These are phyloP conservation scores for Boletus pseudopeckii DNA, from an alignment of 768 basidiomycete species.

Conservation along the genomic window DNA sequence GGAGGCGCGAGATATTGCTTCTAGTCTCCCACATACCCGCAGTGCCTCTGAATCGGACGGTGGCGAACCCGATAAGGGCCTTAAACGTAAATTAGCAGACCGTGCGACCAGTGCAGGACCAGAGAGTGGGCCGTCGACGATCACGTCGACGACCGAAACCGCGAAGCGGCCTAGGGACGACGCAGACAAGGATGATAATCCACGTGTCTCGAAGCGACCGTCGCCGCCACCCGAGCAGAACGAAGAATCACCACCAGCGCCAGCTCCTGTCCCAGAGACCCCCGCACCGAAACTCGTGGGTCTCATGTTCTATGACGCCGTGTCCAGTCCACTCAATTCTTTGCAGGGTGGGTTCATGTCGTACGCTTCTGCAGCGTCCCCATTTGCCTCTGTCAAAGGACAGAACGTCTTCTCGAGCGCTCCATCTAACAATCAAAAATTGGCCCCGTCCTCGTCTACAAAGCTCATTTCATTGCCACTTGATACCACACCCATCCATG, in stretches of 20 bases:
- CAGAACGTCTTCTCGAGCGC: slow-evolving; percentile 45
- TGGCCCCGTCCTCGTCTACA: slow-evolving; percentile 25
- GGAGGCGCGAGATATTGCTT: slow-evolving; percentile 27
- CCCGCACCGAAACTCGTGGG: slow-evolving; percentile 48
- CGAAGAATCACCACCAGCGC: slow-evolving; percentile 15
- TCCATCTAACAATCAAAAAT: slow-evolving; percentile 26
- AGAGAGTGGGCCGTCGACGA: slow-evolving; percentile 25
- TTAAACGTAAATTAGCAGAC: slow-evolving; percentile 69
- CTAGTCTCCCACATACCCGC: slow-evolving; percentile 25
- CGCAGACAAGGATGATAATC: slow-evolving; percentile 58
- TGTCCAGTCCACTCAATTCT: slow-evolving; percentile 9
- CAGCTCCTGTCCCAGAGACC: slow-evolving; percentile 14
- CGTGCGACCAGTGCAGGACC: slow-evolving; percentile 64
- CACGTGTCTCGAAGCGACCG: slow-evolving; percentile 54
- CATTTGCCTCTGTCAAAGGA: slow-evolving; percentile 72
- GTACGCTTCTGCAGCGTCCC: slow-evolving; percentile 70
- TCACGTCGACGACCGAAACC: slow-evolving; percentile 33
- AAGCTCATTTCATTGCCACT: slow-evolving; percentile 17
- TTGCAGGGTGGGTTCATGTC: slow-evolving; percentile 72
- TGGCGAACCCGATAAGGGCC: slow-evolving; percentile 51
- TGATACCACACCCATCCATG: slow-evolving; percentile 22
- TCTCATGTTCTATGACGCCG: slow-evolving; percentile 10
- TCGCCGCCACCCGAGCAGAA: slow-evolving; percentile 65
- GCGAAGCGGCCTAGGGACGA: slow-evolving; percentile 64
- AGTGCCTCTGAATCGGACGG: slow-evolving; percentile 44